Evolutionary conservation across 2,329 filamentous ascomycete species (phyloP).

Genomic region (Colletotrichum simmondsii): DNA sequence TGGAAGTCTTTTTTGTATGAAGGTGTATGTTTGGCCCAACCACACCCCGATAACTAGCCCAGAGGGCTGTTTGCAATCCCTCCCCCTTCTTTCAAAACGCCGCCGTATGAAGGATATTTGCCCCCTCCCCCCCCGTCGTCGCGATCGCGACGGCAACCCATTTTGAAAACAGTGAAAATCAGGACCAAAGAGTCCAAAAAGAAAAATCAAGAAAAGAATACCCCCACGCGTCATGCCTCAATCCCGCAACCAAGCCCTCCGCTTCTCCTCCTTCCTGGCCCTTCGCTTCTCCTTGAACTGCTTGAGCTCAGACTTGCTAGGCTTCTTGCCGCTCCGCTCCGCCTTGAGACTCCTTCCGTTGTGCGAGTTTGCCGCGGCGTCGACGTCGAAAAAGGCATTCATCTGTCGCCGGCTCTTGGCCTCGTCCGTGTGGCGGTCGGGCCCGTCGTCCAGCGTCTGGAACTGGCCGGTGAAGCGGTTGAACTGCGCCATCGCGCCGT

Average conservation of each 20-base stretch:
- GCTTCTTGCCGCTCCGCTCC: constrained; percentile 86
- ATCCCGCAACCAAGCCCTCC: constrained; percentile 89
- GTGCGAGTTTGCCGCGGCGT: constrained; percentile 90
- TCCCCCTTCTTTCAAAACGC: constrained; percentile 12
- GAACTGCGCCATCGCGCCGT: constrained; percentile 75
- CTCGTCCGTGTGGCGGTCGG: constrained; percentile 86
- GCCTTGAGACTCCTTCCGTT: constrained; percentile 92
- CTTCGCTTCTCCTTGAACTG: constrained; percentile 90
- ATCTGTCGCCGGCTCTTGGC: constrained; percentile 89
- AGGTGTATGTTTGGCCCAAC: neutral
- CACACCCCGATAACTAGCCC: neutral
- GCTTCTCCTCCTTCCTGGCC: constrained; percentile 93
- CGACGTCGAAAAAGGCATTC: constrained; percentile 95
- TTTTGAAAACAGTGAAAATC: neutral
- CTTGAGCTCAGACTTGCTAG: constrained; percentile 87
- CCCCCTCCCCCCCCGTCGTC: neutral
- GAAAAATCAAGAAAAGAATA: neutral
- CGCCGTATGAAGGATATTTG: constrained; percentile 13
- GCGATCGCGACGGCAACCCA: neutral
- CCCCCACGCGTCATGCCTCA: constrained; percentile 53
- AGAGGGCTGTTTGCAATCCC: neutral
- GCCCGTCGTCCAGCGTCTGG: constrained; percentile 74
- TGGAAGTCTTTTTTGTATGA: neutral
- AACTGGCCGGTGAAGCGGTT: constrained; percentile 91
- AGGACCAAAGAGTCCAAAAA: neutral